Conservation (phyloP, 257 asterid genomes). For the Ajuga chamaepitys region DNA sequence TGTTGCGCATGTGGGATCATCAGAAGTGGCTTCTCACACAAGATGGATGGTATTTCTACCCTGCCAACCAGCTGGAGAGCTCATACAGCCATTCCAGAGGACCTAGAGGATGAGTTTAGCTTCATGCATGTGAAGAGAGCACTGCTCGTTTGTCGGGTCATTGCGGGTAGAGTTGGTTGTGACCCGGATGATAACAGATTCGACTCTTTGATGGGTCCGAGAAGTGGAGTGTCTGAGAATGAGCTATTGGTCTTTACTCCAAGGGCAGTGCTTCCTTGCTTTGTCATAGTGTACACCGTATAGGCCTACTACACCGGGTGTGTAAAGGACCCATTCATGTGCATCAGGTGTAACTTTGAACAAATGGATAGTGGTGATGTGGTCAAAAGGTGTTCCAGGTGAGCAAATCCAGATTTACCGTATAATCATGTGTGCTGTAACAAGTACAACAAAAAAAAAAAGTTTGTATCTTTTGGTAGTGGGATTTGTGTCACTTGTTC, state of each 20-base stretch:
- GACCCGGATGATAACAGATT: slow-evolving; percentile 49
- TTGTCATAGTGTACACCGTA: slow-evolving; percentile 66
- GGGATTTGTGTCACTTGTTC: not conserved
- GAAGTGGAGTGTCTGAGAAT: slow-evolving; percentile 44
- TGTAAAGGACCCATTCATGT: not conserved
- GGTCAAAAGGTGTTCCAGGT: not conserved
- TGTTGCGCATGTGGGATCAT: slow-evolving; percentile 76
- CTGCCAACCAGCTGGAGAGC: slow-evolving; percentile 71
- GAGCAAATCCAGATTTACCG: not conserved
- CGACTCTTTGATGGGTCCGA: slow-evolving; percentile 60
- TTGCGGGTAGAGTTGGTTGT: slow-evolving; percentile 75
- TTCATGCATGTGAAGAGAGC: slow-evolving; percentile 79
- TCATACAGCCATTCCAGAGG: slow-evolving; percentile 69
- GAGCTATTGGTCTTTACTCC: slow-evolving; percentile 75
- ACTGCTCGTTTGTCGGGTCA: slow-evolving; percentile 68
- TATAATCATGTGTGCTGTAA: not conserved
- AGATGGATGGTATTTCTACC: slow-evolving; percentile 75
- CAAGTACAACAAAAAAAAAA: not conserved
- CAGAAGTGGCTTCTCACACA: slow-evolving; percentile 60
- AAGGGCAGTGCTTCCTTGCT: slow-evolving; percentile 91
- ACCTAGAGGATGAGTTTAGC: slow-evolving; percentile 71
- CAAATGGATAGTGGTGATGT: not conserved
- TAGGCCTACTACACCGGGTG: not conserved
- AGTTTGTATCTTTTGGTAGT: not conserved
- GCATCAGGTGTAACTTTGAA: not conserved